These are phyloP conservation scores for Oryza nivara DNA, from an alignment of 176 grass and related monocot genomes.

Conservation along the genomic window DNA sequence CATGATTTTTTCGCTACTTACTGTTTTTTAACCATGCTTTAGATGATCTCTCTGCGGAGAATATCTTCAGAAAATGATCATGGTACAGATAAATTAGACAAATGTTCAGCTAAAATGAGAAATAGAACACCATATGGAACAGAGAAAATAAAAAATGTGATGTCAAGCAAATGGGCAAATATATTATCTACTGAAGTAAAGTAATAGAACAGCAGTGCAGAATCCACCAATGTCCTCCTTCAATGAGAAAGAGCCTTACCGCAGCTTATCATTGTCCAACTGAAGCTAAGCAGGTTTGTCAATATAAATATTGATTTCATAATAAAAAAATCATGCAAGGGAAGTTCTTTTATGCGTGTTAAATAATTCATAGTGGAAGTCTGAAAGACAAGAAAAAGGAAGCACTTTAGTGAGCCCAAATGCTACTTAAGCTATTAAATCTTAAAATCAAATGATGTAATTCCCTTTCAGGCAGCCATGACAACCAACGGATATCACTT, in stretches of 20 bases:
- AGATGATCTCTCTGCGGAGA: constrained; percentile 87
- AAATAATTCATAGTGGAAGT: neutral
- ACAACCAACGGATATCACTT: constrained; percentile 12
- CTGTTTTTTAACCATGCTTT: too few relatives aligned
- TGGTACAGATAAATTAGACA: constrained; percentile 41
- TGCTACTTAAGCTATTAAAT: constrained; percentile 20
- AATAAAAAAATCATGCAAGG: neutral
- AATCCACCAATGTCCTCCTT: neutral
- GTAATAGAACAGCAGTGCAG: neutral
- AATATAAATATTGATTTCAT: constrained; percentile 10
- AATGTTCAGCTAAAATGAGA: constrained; percentile 27
- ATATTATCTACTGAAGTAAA: neutral
- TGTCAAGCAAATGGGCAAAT: neutral
- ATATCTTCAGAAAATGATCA: constrained; percentile 70
- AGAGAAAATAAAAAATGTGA: neutral
- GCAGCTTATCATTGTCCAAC: neutral
- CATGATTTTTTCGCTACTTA: constrained; percentile 22
- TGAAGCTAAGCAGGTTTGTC: neutral
- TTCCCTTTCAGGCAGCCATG: constrained; percentile 1
- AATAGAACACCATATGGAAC: constrained; percentile 10
- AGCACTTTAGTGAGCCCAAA: neutral
- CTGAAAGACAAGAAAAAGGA: constrained; percentile 3
- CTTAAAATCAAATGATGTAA: constrained; percentile 13
- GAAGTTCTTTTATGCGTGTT: constrained; percentile 1
- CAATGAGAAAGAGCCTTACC: constrained; percentile 12